Evolutionary conservation across 2,329 filamentous ascomycete species (phyloP).

Genomic region (Fusarium duplospermum): DNA sequence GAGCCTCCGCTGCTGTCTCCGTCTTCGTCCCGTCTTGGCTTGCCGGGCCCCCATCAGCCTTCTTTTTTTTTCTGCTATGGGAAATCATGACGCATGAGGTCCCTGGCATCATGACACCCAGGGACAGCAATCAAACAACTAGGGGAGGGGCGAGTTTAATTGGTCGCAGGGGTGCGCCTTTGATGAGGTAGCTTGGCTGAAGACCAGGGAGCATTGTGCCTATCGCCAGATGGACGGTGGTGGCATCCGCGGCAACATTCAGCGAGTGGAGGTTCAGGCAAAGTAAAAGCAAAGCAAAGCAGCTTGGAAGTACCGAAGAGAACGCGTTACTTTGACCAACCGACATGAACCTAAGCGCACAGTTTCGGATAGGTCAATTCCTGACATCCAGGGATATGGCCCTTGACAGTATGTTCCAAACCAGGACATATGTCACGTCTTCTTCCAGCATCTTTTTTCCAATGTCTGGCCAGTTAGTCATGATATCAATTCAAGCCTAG

Average conservation of each 20-base stretch:
- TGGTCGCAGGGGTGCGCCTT: conserved; percentile 26
- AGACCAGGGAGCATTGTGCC: not conserved
- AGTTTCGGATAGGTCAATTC: not conserved
- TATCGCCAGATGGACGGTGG: not conserved
- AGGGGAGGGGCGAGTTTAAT: conserved; percentile 16
- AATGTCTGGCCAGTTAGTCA: not conserved
- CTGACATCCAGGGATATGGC: not conserved
- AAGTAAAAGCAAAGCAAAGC: not conserved
- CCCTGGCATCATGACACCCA: conserved; percentile 32
- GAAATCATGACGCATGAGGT: conserved; percentile 29
- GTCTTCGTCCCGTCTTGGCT: conserved; percentile 32
- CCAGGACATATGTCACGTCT: not conserved
- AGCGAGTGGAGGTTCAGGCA: conserved; percentile 18
- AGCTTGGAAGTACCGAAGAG: not conserved
- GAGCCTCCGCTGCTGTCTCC: conserved; percentile 23
- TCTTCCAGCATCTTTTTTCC: not conserved
- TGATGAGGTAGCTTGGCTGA: conserved; percentile 17
- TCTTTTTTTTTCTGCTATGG: not conserved
- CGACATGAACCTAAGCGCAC: conserved; percentile 21
- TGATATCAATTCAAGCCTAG: conserved; percentile 2
- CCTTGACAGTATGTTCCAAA: not conserved
- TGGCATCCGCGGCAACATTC: not conserved
- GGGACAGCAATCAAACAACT: conserved; percentile 13
- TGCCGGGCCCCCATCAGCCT: conserved; percentile 9
- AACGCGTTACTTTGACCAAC: conserved; percentile 3